Base-by-base conservation (phyloP, 805 yeast genomes). In the Metschnikowia borealis region DNA sequence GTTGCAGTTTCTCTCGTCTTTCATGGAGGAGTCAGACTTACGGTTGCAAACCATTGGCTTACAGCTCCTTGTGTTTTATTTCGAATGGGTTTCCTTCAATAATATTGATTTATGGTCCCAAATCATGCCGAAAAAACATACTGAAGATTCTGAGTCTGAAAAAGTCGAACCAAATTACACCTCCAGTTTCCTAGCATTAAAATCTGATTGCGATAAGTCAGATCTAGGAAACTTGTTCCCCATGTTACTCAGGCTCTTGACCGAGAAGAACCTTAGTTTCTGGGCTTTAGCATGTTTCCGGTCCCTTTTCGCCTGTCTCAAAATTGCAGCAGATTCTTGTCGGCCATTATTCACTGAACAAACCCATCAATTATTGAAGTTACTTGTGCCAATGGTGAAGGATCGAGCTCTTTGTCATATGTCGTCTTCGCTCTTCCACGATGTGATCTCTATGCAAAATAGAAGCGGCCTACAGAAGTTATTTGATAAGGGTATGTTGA, bases 401-500 rank as follows among this genome's bases (percentile, higher is more conserved):
- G 62, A 63, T 21, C 60, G 55, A 10, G 47, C 49, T 2, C 50
- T 65, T 5, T 60, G 63, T 21, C 54, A 49, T 4, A 46, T 64
- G 6, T 62, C 81, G 0, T 71, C 78, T 47, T 57, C 58, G 31
- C 45, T 74, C n/a, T 54, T 73, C 15, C 18, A 38, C 6, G 20
- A 39, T 10, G 18, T 68, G 13, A 35, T 63, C 2, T 14, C 33
- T 8, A 23, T 21, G 34, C 56, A 49, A 39, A 39, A 54, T 2
- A 47, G 47, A 4, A 45, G 47, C n/a, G 48, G 45, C 18, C 38
- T 62, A 26, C 44, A 50, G 17, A 33, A 46, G 10, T 31, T 61
- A 2, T 38, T 64, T 2, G 86, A 82, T 47, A 61, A 62, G 7
- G 62, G 78, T 0, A 56, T 82, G 7, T 49, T 68, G 3, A 77